Conservation (phyloP, 2,329 filamentous ascomycete genomes). For the Madurella mycetomatis region DNA sequence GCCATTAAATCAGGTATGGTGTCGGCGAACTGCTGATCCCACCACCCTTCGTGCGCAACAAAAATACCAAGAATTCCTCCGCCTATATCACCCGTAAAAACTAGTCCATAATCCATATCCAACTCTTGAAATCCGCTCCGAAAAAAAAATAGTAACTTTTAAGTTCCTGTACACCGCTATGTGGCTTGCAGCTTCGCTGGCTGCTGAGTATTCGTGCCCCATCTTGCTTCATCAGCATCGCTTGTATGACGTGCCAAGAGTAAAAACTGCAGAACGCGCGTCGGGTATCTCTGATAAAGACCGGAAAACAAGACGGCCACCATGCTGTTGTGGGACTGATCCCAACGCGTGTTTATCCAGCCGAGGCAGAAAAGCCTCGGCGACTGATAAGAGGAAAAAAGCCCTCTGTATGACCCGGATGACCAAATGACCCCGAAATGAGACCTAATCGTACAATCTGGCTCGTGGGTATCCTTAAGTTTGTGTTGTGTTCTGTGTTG, state of each 20-base stretch:
- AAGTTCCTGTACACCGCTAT: conserved; percentile 14
- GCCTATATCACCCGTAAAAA: not conserved
- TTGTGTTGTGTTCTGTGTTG: conserved; percentile 16
- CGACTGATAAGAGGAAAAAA: conserved; percentile 9
- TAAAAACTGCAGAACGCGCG: conserved; percentile 1
- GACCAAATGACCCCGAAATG: conserved; percentile 24
- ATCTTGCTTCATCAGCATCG: conserved; percentile 14
- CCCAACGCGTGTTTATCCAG: conserved; percentile 21
- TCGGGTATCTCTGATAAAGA: conserved; percentile 26
- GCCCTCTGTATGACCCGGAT: conserved; percentile 18
- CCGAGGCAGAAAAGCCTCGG: conserved; percentile 11
- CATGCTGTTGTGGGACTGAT: conserved; percentile 23
- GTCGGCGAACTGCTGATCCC: not conserved
- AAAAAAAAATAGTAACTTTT: conserved; percentile 16
- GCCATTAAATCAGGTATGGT: conserved; percentile 9
- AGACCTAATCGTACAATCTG: conserved; percentile 29
- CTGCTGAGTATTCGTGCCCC: conserved; percentile 9
- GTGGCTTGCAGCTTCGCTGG: not conserved
- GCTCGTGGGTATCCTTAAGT: conserved; percentile 14
- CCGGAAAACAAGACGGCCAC: conserved; percentile 23
- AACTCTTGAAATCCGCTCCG: not conserved
- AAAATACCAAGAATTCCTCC: conserved; percentile 2
- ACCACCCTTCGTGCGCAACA: not conserved
- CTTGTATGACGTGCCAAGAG: conserved; percentile 1
- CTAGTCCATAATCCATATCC: not conserved